A percentile compares a stretch with the other conserved stretches of the same genome.
Conservation (phyloP, 108 stramenopile species). For the Fragilariopsis cylindrus region DNA sequence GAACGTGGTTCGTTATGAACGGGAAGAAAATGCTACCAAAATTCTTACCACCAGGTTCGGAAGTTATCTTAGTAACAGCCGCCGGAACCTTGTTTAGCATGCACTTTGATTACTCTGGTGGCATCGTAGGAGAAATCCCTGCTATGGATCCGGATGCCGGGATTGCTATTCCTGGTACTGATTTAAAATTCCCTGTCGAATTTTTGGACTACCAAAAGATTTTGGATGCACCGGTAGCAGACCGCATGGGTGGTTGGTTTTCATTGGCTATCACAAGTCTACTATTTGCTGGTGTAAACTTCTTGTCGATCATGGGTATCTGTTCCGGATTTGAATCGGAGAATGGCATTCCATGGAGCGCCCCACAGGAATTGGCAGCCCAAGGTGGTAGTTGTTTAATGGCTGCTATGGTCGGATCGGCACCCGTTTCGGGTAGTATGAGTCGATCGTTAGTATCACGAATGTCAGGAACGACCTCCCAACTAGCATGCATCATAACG, state of each 20-base stretch:
- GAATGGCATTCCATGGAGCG: constrained; percentile 72
- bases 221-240: constrained; percentile 57
- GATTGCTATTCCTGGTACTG: constrained; percentile 33
- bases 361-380: constrained; percentile 73
- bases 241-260: constrained; percentile 60
- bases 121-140: constrained; percentile 84
- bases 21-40: constrained; percentile 56
- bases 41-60: constrained; percentile 71
- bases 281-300: constrained; percentile 81
- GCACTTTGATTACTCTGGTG: constrained; percentile 59
- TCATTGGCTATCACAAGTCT: constrained; percentile 53
- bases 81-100: constrained; percentile 66
- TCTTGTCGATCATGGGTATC: constrained; percentile 77
- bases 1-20: constrained; percentile 71
- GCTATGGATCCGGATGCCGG: constrained; percentile 60
- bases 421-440: constrained; percentile 78
- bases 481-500: constrained; percentile 70
- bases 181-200: constrained; percentile 54
- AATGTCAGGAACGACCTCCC: constrained; percentile 78
- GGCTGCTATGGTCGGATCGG: constrained; percentile 69
- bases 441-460: constrained; percentile 73
- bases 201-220: constrained; percentile 58
- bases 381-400: constrained; percentile 74
- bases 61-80: constrained; percentile 75
- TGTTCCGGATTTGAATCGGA: constrained; percentile 80